Base-by-base conservation (phyloP, 768 basidiomycete species). In the Hericium rajendrae region DNA sequence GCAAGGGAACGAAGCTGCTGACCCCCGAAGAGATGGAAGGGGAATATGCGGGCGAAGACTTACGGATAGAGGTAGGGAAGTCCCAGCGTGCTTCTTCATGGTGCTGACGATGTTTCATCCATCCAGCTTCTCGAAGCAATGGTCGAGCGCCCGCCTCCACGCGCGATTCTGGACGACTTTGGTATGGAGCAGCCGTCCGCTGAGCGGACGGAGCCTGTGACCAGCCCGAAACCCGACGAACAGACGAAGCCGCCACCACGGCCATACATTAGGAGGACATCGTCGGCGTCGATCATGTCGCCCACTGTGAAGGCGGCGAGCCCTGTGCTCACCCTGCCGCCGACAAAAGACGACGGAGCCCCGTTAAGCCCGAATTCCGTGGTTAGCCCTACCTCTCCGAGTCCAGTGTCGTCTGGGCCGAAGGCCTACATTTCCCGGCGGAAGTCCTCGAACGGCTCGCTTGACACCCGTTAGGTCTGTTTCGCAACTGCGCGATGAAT, bases 1-100 rank as follows among this genome's bases (percentile, higher is more conserved):
- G 94, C 43, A 94, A 95, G 66, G 93, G 94, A 0, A 83, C 79
- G 10, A 86, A 85, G 3, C 74, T 97, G 18, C 74, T 91, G 9
- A 85, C 85, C 1, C 83, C 83, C 8, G 90, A 88, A 63, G 91
- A 94, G 69, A 88, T 93, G 82, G 92, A 94, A 64, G 85, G 83
- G 0, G 92, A 92, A 64, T 91, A 86, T 65, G 88, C 83, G 15
- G 91, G 93, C 0, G 94, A 97, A 67, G 91, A 93, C 43, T 73
- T 98, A 56, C 82, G 88, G 61, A 84, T 82, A 64, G 87, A 91
- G 78, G 86, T 85, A 58, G 40, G 78, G 67, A 37, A 53, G 55
- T 58, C 48, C 10, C 53, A 20, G 58, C 50, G 11, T 48, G 51
- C 40, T 53, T 53, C 15, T n/a, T 11, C 54, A n/a, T 46, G 43